Percentiles rank a stretch among this genome's conserved stretches.
These are phyloP conservation scores for Nelumbo lutea DNA, from an alignment of 164 flowering plant species.

Conservation along the genomic window DNA sequence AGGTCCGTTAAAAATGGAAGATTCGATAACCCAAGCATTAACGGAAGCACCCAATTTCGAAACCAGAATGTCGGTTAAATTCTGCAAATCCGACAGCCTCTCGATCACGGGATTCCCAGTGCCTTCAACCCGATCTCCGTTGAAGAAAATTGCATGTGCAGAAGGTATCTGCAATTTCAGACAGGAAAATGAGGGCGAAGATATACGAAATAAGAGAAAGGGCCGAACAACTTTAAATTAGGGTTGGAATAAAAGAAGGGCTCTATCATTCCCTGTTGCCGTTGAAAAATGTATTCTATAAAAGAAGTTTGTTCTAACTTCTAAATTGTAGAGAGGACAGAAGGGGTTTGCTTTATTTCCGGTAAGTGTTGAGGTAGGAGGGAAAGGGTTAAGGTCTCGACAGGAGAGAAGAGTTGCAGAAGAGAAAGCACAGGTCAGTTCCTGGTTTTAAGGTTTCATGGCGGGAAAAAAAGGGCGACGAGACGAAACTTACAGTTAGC, in stretches of 20 bases:
- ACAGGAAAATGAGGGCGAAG: background rate
- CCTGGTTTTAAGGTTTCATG: background rate
- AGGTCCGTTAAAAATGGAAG: conserved; percentile 68
- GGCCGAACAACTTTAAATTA: background rate
- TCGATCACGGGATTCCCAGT: conserved; percentile 75
- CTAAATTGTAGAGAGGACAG: background rate
- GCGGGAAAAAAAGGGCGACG: background rate
- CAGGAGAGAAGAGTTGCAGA: no score
- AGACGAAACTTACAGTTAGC: conserved; percentile 36
- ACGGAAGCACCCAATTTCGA: conserved; percentile 62
- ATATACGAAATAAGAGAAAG: background rate
- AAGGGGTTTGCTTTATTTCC: background rate
- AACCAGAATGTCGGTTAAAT: conserved; percentile 61
- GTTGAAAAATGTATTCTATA: background rate
- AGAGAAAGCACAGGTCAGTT: background rate
- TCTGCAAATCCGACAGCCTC: conserved; percentile 48
- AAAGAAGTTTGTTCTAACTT: background rate
- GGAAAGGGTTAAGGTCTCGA: background rate
- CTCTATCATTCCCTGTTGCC: no score
- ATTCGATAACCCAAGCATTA: conserved; percentile 86
- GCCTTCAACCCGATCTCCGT: conserved; percentile 75
- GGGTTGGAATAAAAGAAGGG: background rate
- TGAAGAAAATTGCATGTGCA: conserved; percentile 73
- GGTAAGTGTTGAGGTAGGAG: background rate
- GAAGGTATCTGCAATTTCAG: conserved; percentile 53